Base-by-base conservation (phyloP, 139 green algal genomes). In the Micromonas pusilla region DNA sequence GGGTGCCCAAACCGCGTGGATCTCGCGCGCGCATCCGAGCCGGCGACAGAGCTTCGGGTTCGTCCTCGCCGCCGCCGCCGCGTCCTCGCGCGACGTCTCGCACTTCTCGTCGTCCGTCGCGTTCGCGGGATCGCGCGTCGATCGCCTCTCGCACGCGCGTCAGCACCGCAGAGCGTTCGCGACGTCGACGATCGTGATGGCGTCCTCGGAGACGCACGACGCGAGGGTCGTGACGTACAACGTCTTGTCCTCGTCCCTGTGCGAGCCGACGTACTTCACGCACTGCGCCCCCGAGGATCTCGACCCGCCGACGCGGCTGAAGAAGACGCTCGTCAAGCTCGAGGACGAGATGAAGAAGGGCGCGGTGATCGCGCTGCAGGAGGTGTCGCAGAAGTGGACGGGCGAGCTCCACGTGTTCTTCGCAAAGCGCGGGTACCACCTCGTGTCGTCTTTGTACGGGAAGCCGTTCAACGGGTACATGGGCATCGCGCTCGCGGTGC, bases 391-490 rank as follows among this genome's bases (percentile, higher is more conserved):
- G 57, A 53, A 30, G 20, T 85, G 80, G 80, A 66, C 80, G 45
- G 75, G 68, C 31, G n/a, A 72, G 19, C 34, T 85, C 52, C 80
- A 85, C 76, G 57, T 37, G 52, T 82, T 73, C 37, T 85, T 85
- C 60, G 52, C 66, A n/a, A 52, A 57, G n/a, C 28, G 52, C 20
- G 76, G 77, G 20, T 85, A 85, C 52, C 33, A 76, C 31, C 52
- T 85, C 32, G n/a, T 85, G 2, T 37, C 25, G 30, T 39, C 23
- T 2, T 26, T 75, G 26, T 85, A 85, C 76, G 68, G 64, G 5
- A 79, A 65, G 3, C 67, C 54, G 62, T 85, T 80, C 54, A 70
- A 77, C 57, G 65, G 60, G 28, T 85, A 85, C 80, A 85, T 85
- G 80, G 80, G 80, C 2, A 63, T 76, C 26, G 76, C 26, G 53